Percentiles rank a stretch among this genome's conserved stretches.
Conservation (phyloP, 1,284 basidiomycete species). For the Rhizopogon parksii region DNA sequence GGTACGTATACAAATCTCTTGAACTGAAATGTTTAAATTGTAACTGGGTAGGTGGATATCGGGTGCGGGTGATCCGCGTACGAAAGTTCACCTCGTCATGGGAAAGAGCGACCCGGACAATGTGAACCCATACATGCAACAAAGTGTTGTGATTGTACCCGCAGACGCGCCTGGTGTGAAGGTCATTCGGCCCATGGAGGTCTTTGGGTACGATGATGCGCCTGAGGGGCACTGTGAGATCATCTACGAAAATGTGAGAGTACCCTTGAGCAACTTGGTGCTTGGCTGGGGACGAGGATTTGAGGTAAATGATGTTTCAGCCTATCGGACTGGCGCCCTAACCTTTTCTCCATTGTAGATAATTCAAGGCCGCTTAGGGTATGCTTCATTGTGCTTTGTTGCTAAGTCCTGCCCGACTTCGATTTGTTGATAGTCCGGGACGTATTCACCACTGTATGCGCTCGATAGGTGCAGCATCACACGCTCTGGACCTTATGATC, state of each 20-base stretch:
- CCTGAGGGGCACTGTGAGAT: constrained; percentile 96
- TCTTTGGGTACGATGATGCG: constrained; percentile 92
- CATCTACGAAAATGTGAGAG: constrained; percentile 88
- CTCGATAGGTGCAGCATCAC: constrained; percentile 83
- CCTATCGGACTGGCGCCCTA: not conserved
- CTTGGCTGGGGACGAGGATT: constrained; percentile 93
- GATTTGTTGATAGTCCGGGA: constrained; percentile 58
- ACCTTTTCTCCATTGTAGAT: constrained; percentile 46
- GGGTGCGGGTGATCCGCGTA: constrained; percentile 92
- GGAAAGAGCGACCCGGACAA: constrained; percentile 83
- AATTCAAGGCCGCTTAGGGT: constrained; percentile 96
- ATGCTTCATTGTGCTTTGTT: constrained; percentile 18
- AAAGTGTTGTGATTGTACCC: constrained; percentile 92
- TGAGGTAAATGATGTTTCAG: constrained; percentile 43
- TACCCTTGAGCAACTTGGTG: constrained; percentile 78
- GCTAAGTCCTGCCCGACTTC: constrained; percentile 4
- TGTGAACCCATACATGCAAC: constrained; percentile 70
- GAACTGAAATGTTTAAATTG: constrained; percentile 5
- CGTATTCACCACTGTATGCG: constrained; percentile 99
- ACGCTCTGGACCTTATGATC: constrained; percentile 84
- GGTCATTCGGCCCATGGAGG: constrained; percentile 84
- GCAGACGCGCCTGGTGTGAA: constrained; percentile 83
- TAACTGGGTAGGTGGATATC: constrained; percentile 77
- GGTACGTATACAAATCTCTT: constrained; percentile 39
- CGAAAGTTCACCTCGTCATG: constrained; percentile 87